Evolutionary conservation across 2,329 filamentous ascomycete genomes (phyloP), one percentile per base, ranked within the genome.

Genomic region (Nectriaceae sp.): DNA sequence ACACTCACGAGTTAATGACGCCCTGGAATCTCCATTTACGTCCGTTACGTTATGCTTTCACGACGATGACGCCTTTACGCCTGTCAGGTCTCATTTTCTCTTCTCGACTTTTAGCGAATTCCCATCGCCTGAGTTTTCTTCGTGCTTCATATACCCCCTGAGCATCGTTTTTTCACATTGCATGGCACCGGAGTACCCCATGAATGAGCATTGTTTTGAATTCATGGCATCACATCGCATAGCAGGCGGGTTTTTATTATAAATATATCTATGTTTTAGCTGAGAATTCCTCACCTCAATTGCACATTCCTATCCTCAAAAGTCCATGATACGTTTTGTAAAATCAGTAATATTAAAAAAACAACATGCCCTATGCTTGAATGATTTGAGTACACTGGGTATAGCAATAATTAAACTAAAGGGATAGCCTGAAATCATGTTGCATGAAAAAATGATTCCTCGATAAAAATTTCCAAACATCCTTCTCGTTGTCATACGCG

Each of bases 171-270:
- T 36, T 16, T 36, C n/a, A 36, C 16, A 36, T 36, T 36, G 33
- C 50, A 52, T 52, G 42, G 36, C 33, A 52, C 18, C 50, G 50
- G 50, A 52, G 50, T 50, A 52, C 29, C 31, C 29, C 26, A 44
- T 38, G 39, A 49, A 48, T 20, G 40, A 35, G 36, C 35, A 22
- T 22, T 47, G 37, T 46, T 46, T 40, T 42, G 40, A 8, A 35
- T 39, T 21, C 35, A 36, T 40, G 45, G 19, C 33, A 42, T n/a
- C n/a, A 19, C 35, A 36, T 24, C 6, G 33, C 35, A 21, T 29
- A 42, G 33, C 45, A 42, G 45, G 31, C 21, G 33, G 40, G 38
- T 20, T 31, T 19, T 19, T 41, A 41, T 33, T 36, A 31, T 41
- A 26, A 19, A 40, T 29, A 37, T 45, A 21, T 26, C 33, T 21